A percentile compares a stretch with the other conserved stretches of the same genome.
Evolutionary conservation across 352 stramenopile species (phyloP).

Genomic region (Phytophthora fragariae): DNA sequence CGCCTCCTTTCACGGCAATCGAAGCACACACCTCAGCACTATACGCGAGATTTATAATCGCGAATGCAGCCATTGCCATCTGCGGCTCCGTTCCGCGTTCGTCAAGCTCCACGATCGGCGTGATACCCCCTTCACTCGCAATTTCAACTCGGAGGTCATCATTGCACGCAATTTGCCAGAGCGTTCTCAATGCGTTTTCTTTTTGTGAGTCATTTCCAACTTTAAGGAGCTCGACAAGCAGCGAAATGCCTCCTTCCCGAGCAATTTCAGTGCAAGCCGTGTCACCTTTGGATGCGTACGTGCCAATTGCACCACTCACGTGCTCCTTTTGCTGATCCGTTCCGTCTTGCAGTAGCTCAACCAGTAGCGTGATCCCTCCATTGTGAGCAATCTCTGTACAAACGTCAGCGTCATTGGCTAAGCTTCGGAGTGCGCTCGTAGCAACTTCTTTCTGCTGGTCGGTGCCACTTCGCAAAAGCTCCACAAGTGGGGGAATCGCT

Average conservation of each 20-base stretch:
- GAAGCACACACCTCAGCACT: neutral
- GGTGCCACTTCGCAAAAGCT: neutral
- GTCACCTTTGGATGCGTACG: neutral
- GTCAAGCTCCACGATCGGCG: neutral
- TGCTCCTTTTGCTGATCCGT: neutral
- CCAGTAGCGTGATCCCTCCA: neutral
- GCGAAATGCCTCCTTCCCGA: neutral
- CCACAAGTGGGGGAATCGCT: neutral
- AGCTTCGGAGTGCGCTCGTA: neutral
- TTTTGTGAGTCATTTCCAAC: neutral
- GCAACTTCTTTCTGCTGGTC: neutral
- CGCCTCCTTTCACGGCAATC: neutral
- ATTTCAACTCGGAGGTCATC: neutral
- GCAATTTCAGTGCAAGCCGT: neutral
- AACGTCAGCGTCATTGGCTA: neutral
- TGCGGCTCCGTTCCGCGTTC: neutral
- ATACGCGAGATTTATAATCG: neutral
- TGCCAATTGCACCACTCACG: neutral
- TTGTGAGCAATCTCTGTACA: neutral
- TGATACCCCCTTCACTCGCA: neutral
- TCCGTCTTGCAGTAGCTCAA: neutral
- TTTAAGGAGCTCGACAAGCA: neutral
- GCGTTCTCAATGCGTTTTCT: neutral
- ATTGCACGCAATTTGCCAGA: neutral
- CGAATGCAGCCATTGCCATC: neutral